Percentiles rank a stretch among this genome's conserved stretches.
These are phyloP conservation scores for Aspergillus haitiensis DNA, from an alignment of 495 filamentous ascomycete genomes.

Conservation along the genomic window DNA sequence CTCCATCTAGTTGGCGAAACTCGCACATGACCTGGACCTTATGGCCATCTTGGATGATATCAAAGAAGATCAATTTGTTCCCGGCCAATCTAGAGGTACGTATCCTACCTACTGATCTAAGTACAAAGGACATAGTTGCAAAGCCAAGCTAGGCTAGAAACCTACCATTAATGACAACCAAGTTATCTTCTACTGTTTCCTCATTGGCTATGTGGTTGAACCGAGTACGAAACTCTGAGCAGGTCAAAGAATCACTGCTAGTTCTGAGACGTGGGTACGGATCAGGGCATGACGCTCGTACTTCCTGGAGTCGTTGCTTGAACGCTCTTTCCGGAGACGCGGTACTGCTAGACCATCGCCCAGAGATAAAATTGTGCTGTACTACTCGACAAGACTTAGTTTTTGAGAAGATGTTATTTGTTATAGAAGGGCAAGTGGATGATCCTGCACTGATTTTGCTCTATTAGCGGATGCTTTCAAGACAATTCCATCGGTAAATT, in stretches of 20 bases:
- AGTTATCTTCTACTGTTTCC: constrained; percentile 47
- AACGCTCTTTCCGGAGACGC: constrained; percentile 42
- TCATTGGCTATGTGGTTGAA: constrained; percentile 43
- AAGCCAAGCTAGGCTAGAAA: constrained; percentile 29
- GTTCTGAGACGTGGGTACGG: constrained; percentile 53
- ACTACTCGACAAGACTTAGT: constrained; percentile 15
- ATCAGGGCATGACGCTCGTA: constrained; percentile 44
- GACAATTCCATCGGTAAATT: not conserved
- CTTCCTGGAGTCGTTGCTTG: constrained; percentile 51
- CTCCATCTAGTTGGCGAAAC: constrained; percentile 53
- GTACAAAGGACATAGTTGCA: constrained; percentile 35
- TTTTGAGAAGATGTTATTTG: constrained; percentile 5
- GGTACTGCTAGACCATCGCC: constrained; percentile 29
- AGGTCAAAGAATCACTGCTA: constrained; percentile 35
- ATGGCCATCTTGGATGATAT: constrained; percentile 68
- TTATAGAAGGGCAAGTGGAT: constrained; percentile 10
- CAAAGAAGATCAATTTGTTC: constrained; percentile 80
- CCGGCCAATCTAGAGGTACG: constrained; percentile 57
- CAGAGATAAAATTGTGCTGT: not conserved
- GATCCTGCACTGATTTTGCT: constrained; percentile 32
- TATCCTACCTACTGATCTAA: constrained; percentile 66
- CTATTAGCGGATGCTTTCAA: constrained; percentile 11
- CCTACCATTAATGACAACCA: constrained; percentile 49
- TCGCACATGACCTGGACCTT: constrained; percentile 74
- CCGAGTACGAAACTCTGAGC: constrained; percentile 39